Percentiles rank a stretch among this genome's conserved stretches.
Conservation (phyloP, 768 basidiomycete genomes). For the Mycena chlorophos region DNA sequence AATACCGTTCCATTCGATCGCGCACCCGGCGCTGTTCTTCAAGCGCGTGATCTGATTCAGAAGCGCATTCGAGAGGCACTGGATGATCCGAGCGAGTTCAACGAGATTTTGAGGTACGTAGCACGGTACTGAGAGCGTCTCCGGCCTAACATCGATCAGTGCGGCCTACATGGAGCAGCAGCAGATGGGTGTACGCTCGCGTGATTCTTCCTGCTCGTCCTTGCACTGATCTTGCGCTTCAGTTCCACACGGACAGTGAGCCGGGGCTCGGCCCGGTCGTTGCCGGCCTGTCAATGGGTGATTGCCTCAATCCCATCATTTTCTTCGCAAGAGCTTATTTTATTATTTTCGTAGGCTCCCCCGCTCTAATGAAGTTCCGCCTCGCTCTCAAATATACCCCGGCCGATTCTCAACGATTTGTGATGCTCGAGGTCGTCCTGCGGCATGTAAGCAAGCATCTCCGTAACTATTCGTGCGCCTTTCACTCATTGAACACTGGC, state of each 20-base stretch:
- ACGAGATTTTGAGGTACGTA: constrained; percentile 67
- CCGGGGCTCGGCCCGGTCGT: constrained; percentile 69
- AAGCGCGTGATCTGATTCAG: constrained; percentile 61
- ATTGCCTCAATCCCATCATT: background rate
- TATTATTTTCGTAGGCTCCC: constrained; percentile 35
- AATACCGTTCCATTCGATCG: constrained; percentile 66
- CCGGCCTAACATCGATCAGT: constrained; percentile 30
- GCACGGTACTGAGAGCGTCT: background rate
- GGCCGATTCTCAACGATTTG: constrained; percentile 31
- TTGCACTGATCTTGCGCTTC: constrained; percentile 3
- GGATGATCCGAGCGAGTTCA: constrained; percentile 47
- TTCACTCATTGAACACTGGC: constrained; percentile 6
- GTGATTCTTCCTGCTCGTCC: background rate
- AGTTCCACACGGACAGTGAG: constrained; percentile 85
- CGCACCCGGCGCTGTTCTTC: constrained; percentile 58
- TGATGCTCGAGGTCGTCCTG: constrained; percentile 56
- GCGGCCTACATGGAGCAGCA: constrained; percentile 86
- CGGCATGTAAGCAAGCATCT: constrained; percentile 54
- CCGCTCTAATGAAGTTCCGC: constrained; percentile 81
- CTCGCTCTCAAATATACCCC: constrained; percentile 40
- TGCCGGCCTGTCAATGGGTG: constrained; percentile 73
- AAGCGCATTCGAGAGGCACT: constrained; percentile 53
- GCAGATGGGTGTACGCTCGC: constrained; percentile 68
- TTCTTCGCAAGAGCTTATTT: background rate
- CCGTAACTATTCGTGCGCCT: background rate